These are phyloP conservation scores for Ceratocystis cubensis DNA, from an alignment of 2,329 filamentous ascomycete genomes.

Conservation along the genomic window DNA sequence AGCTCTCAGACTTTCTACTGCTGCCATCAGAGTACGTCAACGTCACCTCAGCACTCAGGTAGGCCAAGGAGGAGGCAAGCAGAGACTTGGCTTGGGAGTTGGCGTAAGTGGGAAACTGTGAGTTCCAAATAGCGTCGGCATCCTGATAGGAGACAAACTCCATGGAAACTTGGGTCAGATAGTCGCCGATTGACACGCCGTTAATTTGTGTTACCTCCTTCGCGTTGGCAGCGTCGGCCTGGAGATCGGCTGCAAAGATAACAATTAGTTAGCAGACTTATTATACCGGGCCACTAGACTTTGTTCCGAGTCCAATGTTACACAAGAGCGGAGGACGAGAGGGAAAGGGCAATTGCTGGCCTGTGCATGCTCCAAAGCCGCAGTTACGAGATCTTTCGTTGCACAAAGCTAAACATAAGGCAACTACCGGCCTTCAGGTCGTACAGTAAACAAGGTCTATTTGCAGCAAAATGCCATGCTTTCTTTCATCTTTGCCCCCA, in stretches of 20 bases:
- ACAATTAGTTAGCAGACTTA: neutral
- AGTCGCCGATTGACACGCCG: conserved; percentile 24
- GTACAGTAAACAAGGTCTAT: neutral
- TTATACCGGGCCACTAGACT: neutral
- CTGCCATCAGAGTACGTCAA: conserved; percentile 31
- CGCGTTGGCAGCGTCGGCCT: conserved; percentile 18
- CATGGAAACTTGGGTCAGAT: conserved; percentile 23
- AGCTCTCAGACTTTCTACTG: conserved; percentile 26
- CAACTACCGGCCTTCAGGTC: neutral
- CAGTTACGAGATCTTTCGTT: neutral
- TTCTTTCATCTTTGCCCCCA: neutral
- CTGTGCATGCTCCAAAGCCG: neutral
- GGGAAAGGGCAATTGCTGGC: neutral
- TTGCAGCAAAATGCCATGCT: neutral
- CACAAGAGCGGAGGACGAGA: neutral
- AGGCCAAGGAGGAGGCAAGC: conserved; percentile 27
- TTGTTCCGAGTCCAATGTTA: neutral
- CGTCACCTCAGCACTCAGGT: conserved; percentile 28
- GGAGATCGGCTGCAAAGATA: conserved; percentile 15
- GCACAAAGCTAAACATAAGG: neutral
- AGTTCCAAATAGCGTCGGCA: conserved; percentile 29
- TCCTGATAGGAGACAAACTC: conserved; percentile 24
- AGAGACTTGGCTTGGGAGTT: conserved; percentile 22
- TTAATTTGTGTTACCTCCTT: conserved; percentile 25
- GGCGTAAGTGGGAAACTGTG: conserved; percentile 28